Conservation (phyloP, 148 eudicot genomes). For the Mesembryanthemum crystallinum region DNA sequence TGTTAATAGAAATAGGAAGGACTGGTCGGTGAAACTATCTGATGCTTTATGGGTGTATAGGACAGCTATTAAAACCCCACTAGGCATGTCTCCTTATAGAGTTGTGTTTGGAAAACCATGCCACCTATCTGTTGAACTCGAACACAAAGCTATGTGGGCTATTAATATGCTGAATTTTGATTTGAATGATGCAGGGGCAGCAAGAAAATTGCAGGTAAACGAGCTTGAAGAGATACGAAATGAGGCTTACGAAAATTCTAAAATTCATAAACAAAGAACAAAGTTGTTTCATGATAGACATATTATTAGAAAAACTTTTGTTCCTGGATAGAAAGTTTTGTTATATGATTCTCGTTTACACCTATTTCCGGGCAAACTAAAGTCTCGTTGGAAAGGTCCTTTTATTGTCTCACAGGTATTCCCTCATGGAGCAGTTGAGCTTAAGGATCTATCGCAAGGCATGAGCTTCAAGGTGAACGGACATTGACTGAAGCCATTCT, state of each 20-base stretch:
- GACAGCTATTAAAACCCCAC: background rate
- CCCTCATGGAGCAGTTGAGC: too few relatives aligned
- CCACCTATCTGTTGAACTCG: background rate
- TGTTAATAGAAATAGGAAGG: background rate
- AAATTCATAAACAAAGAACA: background rate
- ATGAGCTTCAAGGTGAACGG: too few relatives aligned
- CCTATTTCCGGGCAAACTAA: background rate
- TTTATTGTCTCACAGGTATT: too few relatives aligned
- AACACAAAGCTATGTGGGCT: background rate
- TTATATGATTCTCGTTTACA: background rate
- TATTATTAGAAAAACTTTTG: background rate
- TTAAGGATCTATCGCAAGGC: too few relatives aligned
- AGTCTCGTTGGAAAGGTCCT: too few relatives aligned
- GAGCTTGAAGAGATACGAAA: background rate
- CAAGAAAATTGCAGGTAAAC: background rate
- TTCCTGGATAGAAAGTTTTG: background rate
- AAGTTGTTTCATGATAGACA: constrained; percentile 2
- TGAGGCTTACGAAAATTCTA: background rate
- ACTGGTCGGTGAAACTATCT: background rate
- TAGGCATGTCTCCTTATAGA: background rate
- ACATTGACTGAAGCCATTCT: too few relatives aligned
- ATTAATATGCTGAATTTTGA: background rate
- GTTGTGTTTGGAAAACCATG: background rate
- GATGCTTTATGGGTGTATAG: background rate
- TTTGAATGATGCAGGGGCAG: background rate